Conservation (phyloP, 305 asterid genomes). For the Andrographis paniculata region DNA sequence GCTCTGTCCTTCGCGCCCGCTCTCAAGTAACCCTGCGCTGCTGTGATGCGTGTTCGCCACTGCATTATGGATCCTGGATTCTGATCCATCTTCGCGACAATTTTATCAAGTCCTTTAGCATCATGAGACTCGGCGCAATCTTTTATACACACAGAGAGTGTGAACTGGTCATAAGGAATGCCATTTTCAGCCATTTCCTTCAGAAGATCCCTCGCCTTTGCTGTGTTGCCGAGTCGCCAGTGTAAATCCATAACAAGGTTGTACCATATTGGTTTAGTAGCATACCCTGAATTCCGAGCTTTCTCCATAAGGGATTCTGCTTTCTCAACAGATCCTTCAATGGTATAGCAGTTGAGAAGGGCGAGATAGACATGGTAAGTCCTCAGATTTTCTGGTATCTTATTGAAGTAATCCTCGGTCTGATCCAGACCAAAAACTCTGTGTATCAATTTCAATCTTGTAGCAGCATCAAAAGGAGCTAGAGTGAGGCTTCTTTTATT, state of each 20-base stretch:
- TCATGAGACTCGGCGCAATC: constrained; percentile 44
- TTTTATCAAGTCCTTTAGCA: constrained; percentile 39
- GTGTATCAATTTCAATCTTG: constrained; percentile 38
- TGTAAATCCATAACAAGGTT: constrained; percentile 56
- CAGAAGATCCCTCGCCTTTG: constrained; percentile 33
- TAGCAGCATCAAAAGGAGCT: constrained; percentile 30
- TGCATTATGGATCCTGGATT: constrained; percentile 19
- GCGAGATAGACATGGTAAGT: constrained; percentile 27
- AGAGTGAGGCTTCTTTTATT: constrained; percentile 29
- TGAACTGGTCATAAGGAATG: constrained; percentile 34
- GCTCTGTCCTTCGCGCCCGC: constrained; percentile 42
- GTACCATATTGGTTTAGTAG: constrained; percentile 40
- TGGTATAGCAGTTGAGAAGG: constrained; percentile 58
- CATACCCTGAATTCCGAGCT: constrained; percentile 46
- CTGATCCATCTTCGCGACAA: constrained; percentile 37
- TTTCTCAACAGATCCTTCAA: constrained; percentile 41
- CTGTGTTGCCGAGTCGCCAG: constrained; percentile 28
- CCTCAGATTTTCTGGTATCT: constrained; percentile 31
- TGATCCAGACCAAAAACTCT: constrained; percentile 45
- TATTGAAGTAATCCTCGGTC: constrained; percentile 40
- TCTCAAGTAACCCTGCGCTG: constrained; percentile 41
- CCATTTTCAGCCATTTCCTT: constrained; percentile 45
- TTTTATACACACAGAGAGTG: constrained; percentile 30
- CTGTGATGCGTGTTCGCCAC: constrained; percentile 30
- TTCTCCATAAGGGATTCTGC: constrained; percentile 60